Evolutionary conservation across 768 basidiomycete genomes (phyloP).

Genomic region (Russula brevipes): DNA sequence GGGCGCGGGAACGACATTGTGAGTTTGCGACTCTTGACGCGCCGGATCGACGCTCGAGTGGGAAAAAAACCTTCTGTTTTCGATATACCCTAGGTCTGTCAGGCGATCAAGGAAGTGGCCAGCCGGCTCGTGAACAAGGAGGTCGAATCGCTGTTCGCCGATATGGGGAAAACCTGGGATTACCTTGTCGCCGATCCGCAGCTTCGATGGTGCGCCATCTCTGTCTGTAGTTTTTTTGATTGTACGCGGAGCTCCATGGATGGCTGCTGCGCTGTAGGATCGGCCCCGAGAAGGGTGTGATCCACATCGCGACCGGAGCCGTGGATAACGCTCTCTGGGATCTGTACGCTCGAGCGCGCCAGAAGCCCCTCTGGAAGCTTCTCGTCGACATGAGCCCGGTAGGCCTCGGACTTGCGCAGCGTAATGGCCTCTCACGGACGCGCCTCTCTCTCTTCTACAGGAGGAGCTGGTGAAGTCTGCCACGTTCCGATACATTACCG

Average conservation of each 20-base stretch:
- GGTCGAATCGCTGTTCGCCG: conserved; percentile 71
- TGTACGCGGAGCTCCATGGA: neutral
- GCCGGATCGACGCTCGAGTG: too few species aligned
- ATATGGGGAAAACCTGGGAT: conserved; percentile 92
- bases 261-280: conserved; percentile 45
- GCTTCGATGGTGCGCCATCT: conserved; percentile 66
- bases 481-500: conserved; percentile 87
- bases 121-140: conserved; percentile 78
- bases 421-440: neutral
- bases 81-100: conserved; percentile 56
- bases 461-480: conserved; percentile 74
- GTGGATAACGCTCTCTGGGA: conserved; percentile 96
- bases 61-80: too few species aligned
- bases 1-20: conserved; percentile 95
- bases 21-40: neutral
- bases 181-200: conserved; percentile 85
- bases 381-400: conserved; percentile 86
- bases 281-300: conserved; percentile 93
- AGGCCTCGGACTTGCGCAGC: conserved; percentile 11
- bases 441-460: conserved; percentile 32
- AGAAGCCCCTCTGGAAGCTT: conserved; percentile 92
- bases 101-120: conserved; percentile 74
- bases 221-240: neutral
- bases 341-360: conserved; percentile 72
- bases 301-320: conserved; percentile 82